Percentiles rank a stretch among this genome's conserved stretches.
These are phyloP conservation scores for Pseudogymnoascus sp. DNA, from an alignment of 2,329 filamentous ascomycete species.

Conservation along the genomic window DNA sequence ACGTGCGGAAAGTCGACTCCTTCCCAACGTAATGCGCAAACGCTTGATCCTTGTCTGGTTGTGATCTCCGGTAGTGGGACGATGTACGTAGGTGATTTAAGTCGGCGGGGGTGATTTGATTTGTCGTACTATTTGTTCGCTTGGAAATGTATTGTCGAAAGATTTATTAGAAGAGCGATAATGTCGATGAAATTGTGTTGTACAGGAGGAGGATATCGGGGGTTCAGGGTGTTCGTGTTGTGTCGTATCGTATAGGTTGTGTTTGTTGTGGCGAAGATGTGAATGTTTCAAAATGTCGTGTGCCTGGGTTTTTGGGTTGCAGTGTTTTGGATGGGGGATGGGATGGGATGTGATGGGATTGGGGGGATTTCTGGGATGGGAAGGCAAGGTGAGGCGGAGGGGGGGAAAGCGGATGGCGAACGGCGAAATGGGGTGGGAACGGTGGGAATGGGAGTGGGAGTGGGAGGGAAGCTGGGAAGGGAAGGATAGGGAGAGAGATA, in stretches of 20 bases:
- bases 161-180: not conserved
- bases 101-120: not conserved
- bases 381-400: not conserved
- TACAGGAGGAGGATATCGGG: not conserved
- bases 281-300: constrained; percentile 2
- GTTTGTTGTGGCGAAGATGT: not conserved
- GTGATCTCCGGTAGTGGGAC: not conserved
- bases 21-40: not conserved
- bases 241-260: not conserved
- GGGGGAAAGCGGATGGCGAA: not conserved
- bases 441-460: not conserved
- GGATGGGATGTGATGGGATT: too few species aligned
- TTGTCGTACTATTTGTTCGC: too few species aligned
- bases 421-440: too few species aligned
- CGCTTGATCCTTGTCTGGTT: not conserved
- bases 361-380: too few species aligned
- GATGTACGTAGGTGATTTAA: not conserved
- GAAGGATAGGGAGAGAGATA: not conserved
- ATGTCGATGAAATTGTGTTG: not conserved
- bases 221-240: not conserved
- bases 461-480: not conserved
- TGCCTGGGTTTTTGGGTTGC: not conserved
- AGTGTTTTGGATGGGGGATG: not conserved
- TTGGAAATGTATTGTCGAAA: not conserved
- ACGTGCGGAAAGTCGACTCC: not conserved